Evolutionary conservation across 192 early-diverging fungal species (phyloP).

Genomic region (Coemansia sp.): DNA sequence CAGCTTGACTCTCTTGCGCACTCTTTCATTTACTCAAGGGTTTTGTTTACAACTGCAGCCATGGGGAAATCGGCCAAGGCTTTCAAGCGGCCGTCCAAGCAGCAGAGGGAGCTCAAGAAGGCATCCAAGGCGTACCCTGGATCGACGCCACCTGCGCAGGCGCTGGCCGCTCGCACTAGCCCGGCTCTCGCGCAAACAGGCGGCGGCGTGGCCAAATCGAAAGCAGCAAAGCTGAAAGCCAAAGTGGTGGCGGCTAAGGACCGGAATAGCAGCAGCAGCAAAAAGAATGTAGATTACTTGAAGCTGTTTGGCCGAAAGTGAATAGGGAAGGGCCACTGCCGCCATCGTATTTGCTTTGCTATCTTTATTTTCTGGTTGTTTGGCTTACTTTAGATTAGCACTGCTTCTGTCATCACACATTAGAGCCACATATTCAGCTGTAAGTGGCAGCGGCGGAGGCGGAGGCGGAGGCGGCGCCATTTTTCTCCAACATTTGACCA

Average conservation of each 20-base stretch:
- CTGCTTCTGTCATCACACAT: no score
- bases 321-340: not conserved
- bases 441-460: no score
- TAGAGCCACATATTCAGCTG: no score
- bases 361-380: no score
- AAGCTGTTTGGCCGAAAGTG: slow-evolving; percentile 24
- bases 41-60: not conserved
- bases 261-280: not conserved
- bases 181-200: slow-evolving; percentile 3
- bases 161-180: not conserved
- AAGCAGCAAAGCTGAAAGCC: slow-evolving; percentile 20
- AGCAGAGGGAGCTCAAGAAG: slow-evolving; percentile 57
- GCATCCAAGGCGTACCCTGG: not conserved
- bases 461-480: no score
- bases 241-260: slow-evolving; percentile 14
- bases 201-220: slow-evolving; percentile 27
- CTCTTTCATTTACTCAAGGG: not conserved
- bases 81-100: slow-evolving; percentile 61
- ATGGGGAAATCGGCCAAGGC: slow-evolving; percentile 72
- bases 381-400: not conserved
- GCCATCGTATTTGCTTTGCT: not conserved
- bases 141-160: not conserved
- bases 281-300: slow-evolving; percentile 23
- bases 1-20: no score
- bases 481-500: no score